Percentiles rank a stretch among this genome's conserved stretches.
Evolutionary conservation across 345 rosid species (phyloP).

Genomic region (Linum lewisii): DNA sequence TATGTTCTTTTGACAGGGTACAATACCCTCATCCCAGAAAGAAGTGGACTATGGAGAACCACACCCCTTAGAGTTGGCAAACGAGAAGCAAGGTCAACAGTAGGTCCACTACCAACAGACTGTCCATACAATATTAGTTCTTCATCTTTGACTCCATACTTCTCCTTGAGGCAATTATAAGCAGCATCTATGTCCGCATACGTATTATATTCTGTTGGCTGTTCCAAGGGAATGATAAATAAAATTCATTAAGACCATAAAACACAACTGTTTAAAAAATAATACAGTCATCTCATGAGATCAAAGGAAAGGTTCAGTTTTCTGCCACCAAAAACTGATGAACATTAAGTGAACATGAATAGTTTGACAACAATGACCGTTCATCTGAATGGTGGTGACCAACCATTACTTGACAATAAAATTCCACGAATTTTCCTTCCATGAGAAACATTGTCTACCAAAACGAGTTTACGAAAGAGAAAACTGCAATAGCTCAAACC

Average conservation of each 20-base stretch:
- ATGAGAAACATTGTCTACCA: no score
- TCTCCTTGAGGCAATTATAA: slow-evolving; percentile 77
- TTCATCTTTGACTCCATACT: slow-evolving; percentile 78
- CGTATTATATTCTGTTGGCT: slow-evolving; percentile 92
- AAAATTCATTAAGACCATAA: not conserved
- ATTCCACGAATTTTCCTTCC: no score
- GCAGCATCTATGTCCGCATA: slow-evolving; percentile 87
- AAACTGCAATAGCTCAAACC: no score
- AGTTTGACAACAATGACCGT: no score
- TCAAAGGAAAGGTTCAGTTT: no score
- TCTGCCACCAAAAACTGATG: no score
- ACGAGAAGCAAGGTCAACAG: slow-evolving; percentile 86
- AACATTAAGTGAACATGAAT: no score
- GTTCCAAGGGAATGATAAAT: slow-evolving; percentile 14
- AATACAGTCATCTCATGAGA: no score
- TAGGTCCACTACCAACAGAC: slow-evolving; percentile 98
- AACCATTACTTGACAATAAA: no score
- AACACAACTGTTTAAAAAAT: no score
- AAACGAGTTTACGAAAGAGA: no score
- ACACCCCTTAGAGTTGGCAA: slow-evolving; percentile 70
- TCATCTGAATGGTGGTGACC: no score
- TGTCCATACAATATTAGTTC: slow-evolving; percentile 86
- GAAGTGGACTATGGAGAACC: slow-evolving; percentile 83
- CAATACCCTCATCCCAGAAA: slow-evolving; percentile 88
- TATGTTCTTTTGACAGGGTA: slow-evolving; percentile 87